Evolutionary conservation across 1,284 basidiomycete genomes (phyloP).

Genomic region (Thelephora terrestris): DNA sequence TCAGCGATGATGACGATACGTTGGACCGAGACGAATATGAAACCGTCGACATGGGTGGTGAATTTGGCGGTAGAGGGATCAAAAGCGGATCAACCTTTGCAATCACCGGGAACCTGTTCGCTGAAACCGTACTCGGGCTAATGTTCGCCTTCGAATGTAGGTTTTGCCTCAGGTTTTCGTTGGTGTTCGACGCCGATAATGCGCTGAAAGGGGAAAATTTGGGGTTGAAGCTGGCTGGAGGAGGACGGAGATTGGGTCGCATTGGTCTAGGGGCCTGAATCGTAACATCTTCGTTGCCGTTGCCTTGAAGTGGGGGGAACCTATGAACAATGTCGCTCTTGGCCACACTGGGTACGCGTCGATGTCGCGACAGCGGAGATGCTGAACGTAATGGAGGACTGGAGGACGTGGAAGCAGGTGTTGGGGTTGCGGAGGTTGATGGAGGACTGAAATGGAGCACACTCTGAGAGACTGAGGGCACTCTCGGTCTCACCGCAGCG

Average conservation of each 20-base stretch:
- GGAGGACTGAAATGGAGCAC: constrained; percentile 1
- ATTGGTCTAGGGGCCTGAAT: no score
- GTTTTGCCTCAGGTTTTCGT: no score
- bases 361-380: constrained; percentile 11
- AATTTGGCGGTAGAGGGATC: constrained; percentile 51
- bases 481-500: no score
- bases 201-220: no score
- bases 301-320: constrained; percentile 17
- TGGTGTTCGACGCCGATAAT: no score
- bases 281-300: constrained; percentile 22
- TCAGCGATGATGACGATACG: constrained; percentile 40
- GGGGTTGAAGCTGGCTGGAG: no score
- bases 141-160: no score
- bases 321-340: constrained; percentile 14
- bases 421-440: constrained; percentile 15
- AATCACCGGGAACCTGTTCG: constrained; percentile 9
- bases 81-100: constrained; percentile 40
- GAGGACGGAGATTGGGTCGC: no score
- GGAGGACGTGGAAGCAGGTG: constrained; percentile 5
- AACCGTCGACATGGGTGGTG: constrained; percentile 57
- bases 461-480: no score
- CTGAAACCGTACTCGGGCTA: no score
- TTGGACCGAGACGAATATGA: constrained; percentile 66
- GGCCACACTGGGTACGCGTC: constrained; percentile 15
- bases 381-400: constrained; percentile 12